Base-by-base conservation (phyloP, 176 grass and related monocot species). In the Phragmites australis region DNA sequence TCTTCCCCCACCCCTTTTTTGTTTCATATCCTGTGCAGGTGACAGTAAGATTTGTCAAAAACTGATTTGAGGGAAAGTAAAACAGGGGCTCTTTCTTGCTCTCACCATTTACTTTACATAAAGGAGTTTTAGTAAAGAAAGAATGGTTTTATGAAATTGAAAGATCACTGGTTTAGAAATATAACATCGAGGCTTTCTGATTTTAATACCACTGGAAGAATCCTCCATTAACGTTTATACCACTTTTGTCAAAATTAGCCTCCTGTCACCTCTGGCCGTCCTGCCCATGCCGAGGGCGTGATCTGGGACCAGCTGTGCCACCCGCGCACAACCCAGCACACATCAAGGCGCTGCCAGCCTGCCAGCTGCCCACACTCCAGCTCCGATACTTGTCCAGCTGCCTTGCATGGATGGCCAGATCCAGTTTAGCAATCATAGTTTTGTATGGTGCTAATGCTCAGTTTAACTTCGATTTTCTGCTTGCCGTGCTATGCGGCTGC, bases 31-130 rank as follows among this genome's bases (percentile, higher is more conserved):
- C n/a, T n/a, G n/a, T n/a, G n/a, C n/a, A n/a, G n/a, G n/a, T n/a
- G n/a, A n/a, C n/a, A n/a, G n/a, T n/a, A n/a, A n/a, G n/a, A n/a
- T n/a, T 0, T 2, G 46, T 30, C 5, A 42, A 74, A 39, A 59
- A 26, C 14, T 11, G 50, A 34, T 81, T 68, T 42, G 25, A 47
- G 54, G 26, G 52, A 17, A 70, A 46, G 37, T 53, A 43, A 75
- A 83, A 29, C 50, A 55, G 42, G 1, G 16, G 21, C 11, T 10
- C 75, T 75, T 68, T 68, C 13, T 82, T 77, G 17, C 27, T 55
- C 60, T 45, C 65, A 34, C 72, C 27, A 67, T 76, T n/a, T n/a
- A n/a, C n/a, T 57, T 76, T 69, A 62, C 49, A 84, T n/a, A 84
- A 77, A 14, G n/a, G 14, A 10, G 47, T 49, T 63, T 78, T 34